Evolutionary conservation across 2,329 filamentous ascomycete genomes (phyloP), one percentile per base, ranked within the genome.

Genomic region (Bipolaris gigantea): DNA sequence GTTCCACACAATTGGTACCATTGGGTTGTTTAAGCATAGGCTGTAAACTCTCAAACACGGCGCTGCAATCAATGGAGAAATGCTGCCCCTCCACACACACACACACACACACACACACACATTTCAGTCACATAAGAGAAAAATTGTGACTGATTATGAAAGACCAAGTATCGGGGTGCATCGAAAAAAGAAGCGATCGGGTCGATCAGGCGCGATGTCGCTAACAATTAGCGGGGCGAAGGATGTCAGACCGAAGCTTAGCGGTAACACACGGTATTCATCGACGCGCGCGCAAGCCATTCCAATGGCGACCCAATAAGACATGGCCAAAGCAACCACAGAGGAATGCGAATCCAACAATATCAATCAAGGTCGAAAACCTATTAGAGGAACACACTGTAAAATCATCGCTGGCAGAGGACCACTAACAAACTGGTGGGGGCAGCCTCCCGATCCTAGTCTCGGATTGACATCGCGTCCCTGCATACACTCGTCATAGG

Each of bases 401-500:
- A 30, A 38, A 46, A 23, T 23, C 36, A 30, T 42, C 11, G 18
- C 41, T 11, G 16, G 33, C 36, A 48, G 40, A 27, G 25, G 50
- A 44, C 43, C 30, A 30, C 33, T 25, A 1, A n/a, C 46, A 42
- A 54, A 57, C 45, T 38, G 34, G 57, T 55, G 57, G 57, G 38
- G 52, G 50, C 44, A 30, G 19, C 27, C 16, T 27, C 38, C 44
- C 25, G 48, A 49, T 23, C 35, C 57, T 61, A 61, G 47, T 51
- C 58, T 51, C 40, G 44, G 46, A 57, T 46, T 33, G 52, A 55
- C 49, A 53, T 55, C 44, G 56, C 51, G 50, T 47, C 43, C 46
- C 53, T 59, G 60, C 60, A 57, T 42, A 47, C 45, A 60, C 52
- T 59, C 55, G 60, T 63, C 60, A 63, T 62, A 60, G 47, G 43